Evolutionary conservation across 2,329 filamentous ascomycete species (phyloP).

Genomic region (Didymella segeticola): DNA sequence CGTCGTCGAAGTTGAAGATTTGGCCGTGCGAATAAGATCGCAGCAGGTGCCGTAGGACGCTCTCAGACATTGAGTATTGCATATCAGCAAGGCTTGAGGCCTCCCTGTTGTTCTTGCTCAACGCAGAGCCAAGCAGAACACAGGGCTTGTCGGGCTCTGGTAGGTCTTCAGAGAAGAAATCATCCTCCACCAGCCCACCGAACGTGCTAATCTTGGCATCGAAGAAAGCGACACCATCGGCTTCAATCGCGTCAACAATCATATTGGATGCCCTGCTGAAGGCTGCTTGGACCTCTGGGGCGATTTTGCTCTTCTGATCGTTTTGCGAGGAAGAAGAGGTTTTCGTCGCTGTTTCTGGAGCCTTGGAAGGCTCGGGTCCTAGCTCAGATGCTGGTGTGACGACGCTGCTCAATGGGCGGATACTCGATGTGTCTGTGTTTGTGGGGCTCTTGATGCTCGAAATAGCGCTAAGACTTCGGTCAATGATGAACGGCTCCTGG

Average conservation of each 20-base stretch:
- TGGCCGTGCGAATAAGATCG: constrained; percentile 45
- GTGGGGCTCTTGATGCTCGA: constrained; percentile 29
- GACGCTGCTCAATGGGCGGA: constrained; percentile 24
- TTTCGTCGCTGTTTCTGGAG: constrained; percentile 28
- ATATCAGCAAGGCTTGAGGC: constrained; percentile 14
- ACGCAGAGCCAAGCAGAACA: constrained; percentile 36
- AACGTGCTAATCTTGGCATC: constrained; percentile 49
- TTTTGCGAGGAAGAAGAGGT: constrained; percentile 31
- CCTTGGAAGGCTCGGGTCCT: constrained; percentile 19
- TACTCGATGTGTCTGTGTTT: constrained; percentile 27
- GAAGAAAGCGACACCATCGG: constrained; percentile 48
- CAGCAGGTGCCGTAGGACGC: constrained; percentile 42
- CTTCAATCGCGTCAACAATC: constrained; percentile 48
- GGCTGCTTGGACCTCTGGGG: constrained; percentile 42
- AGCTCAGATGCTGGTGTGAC: constrained; percentile 33
- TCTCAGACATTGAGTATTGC: constrained; percentile 40
- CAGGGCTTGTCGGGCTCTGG: constrained; percentile 45
- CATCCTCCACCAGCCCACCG: constrained; percentile 47
- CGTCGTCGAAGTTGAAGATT: constrained; percentile 49
- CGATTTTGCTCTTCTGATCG: constrained; percentile 29
- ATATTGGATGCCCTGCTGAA: constrained; percentile 48
- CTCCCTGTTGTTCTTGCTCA: constrained; percentile 27
- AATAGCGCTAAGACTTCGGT: constrained; percentile 28
- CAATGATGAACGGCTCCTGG: constrained; percentile 24
- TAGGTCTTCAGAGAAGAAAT: constrained; percentile 38